Conservation (phyloP, 352 stramenopile genomes). For the Peronospora belbahrii region DNA sequence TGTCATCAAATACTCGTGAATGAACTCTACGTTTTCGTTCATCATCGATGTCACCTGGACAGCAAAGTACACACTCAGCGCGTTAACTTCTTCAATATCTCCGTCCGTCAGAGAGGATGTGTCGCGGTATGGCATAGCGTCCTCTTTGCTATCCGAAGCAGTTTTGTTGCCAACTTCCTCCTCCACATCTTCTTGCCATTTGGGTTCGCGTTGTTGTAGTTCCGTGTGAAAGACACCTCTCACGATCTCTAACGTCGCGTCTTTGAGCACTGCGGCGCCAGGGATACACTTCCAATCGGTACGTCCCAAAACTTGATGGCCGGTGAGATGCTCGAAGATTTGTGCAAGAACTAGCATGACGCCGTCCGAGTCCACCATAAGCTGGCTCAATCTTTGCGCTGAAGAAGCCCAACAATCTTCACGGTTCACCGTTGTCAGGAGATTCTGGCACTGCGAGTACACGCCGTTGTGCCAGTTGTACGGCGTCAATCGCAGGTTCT, state of each 20-base stretch:
- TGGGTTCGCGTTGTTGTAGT: slow-evolving; percentile 32
- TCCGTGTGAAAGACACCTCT: slow-evolving; percentile 37
- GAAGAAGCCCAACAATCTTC: slow-evolving; percentile 37
- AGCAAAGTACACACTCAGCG: slow-evolving; percentile 38
- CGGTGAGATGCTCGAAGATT: slow-evolving; percentile 49
- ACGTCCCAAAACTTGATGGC: slow-evolving; percentile 28
- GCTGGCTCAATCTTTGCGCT: slow-evolving; percentile 22
- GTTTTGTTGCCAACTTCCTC: slow-evolving; percentile 17
- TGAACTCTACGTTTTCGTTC: slow-evolving; percentile 34
- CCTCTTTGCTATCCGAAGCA: slow-evolving; percentile 21
- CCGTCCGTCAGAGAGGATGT: slow-evolving; percentile 35
- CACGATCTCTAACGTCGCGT: slow-evolving; percentile 33
- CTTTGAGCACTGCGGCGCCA: slow-evolving; percentile 38
- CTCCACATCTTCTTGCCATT: slow-evolving; percentile 25
- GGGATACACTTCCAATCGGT: slow-evolving; percentile 63
- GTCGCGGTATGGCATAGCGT: slow-evolving; percentile 24
- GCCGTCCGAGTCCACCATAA: slow-evolving; percentile 32
- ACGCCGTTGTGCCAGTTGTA: slow-evolving; percentile 51
- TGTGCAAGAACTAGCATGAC: slow-evolving; percentile 41
- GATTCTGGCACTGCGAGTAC: slow-evolving; percentile 42
- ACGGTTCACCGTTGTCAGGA: slow-evolving; percentile 34
- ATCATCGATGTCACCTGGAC: slow-evolving; percentile 51
- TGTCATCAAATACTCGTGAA: slow-evolving; percentile 52
- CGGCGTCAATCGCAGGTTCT: slow-evolving; percentile 38
- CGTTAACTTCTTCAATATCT: slow-evolving; percentile 20